A percentile compares a stretch with the other conserved stretches of the same genome.
Evolutionary conservation across 2,329 filamentous ascomycete species (phyloP).

Genomic region (Hymenoscyphus albidus): DNA sequence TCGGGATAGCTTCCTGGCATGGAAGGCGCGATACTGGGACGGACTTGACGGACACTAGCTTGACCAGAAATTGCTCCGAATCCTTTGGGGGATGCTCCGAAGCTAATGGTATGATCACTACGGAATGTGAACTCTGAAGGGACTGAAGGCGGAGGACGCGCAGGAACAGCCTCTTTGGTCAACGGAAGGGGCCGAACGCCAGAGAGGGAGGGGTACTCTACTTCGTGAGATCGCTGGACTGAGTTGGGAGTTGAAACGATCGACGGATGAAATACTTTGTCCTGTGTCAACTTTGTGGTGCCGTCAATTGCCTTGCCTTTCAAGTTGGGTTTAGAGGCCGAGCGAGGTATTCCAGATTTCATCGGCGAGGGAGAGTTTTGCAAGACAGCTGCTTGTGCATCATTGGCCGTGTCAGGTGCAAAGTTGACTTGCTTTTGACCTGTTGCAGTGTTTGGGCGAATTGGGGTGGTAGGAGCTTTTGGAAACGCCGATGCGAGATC

Average conservation of each 20-base stretch:
- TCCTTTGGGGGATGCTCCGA: constrained; percentile 45
- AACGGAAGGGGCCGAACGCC: constrained; percentile 27
- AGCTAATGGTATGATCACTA: constrained; percentile 60
- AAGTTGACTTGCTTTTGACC: constrained; percentile 73
- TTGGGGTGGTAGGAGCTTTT: constrained; percentile 56
- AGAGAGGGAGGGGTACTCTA: constrained; percentile 33
- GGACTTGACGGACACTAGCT: constrained; percentile 57
- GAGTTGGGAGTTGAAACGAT: constrained; percentile 39
- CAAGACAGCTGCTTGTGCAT: constrained; percentile 40
- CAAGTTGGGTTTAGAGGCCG: constrained; percentile 37
- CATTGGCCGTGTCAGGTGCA: constrained; percentile 57
- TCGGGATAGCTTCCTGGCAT: constrained; percentile 58
- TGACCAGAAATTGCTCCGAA: constrained; percentile 59
- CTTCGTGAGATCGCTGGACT: constrained; percentile 10
- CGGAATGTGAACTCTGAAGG: constrained; percentile 63
- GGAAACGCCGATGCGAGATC: constrained; percentile 54
- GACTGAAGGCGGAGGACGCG: constrained; percentile 35
- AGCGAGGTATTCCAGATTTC: constrained; percentile 47
- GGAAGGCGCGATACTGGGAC: constrained; percentile 45
- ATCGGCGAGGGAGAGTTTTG: constrained; percentile 55
- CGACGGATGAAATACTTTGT: constrained; percentile 49
- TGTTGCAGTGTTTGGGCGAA: constrained; percentile 46
- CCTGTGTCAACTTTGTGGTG: constrained; percentile 30
- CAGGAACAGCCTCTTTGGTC: constrained; percentile 18
- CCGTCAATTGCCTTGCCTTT: constrained; percentile 33